These are phyloP conservation scores for Fusarium sp. DNA, from an alignment of 2,329 filamentous ascomycete genomes.

Conservation along the genomic window DNA sequence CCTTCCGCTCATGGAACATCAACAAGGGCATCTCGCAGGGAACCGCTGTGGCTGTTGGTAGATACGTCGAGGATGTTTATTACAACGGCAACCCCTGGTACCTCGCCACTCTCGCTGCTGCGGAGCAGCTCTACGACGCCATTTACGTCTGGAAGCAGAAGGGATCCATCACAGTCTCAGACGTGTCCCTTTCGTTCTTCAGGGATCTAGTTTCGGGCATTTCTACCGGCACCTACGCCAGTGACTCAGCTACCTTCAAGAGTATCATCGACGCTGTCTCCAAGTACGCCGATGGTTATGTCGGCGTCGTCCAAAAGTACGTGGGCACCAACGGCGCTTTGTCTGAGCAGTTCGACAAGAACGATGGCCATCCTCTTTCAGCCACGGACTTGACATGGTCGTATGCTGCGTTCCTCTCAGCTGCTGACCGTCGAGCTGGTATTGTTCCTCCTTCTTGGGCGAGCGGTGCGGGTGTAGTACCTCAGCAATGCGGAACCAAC, in stretches of 20 bases:
- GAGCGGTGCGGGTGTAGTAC: conserved; percentile 58
- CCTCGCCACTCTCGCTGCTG: conserved; percentile 78
- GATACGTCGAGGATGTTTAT: conserved; percentile 79
- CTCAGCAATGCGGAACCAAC: conserved; percentile 59
- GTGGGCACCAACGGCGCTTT: conserved; percentile 70
- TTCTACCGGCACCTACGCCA: conserved; percentile 70
- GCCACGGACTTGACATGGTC: conserved; percentile 79
- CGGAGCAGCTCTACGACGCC: conserved; percentile 83
- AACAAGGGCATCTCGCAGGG: conserved; percentile 73
- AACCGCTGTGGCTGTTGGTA: conserved; percentile 69
- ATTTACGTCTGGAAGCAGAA: conserved; percentile 74
- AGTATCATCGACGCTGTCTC: conserved; percentile 67
- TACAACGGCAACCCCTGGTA: conserved; percentile 87
- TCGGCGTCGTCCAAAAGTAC: conserved; percentile 71
- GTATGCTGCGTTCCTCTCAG: conserved; percentile 75
- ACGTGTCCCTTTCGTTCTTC: conserved; percentile 77
- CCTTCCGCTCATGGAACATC: conserved; percentile 78
- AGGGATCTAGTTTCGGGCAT: conserved; percentile 68
- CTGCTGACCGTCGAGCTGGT: conserved; percentile 65
- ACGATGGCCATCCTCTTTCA: conserved; percentile 65
- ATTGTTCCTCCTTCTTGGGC: conserved; percentile 68
- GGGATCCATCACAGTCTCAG: conserved; percentile 72
- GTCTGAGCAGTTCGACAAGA: conserved; percentile 73
- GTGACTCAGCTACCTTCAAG: conserved; percentile 59
- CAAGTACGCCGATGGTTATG: conserved; percentile 69